Conservation (phyloP, 352 stramenopile species). For the Globisporangium abappressorium region DNA sequence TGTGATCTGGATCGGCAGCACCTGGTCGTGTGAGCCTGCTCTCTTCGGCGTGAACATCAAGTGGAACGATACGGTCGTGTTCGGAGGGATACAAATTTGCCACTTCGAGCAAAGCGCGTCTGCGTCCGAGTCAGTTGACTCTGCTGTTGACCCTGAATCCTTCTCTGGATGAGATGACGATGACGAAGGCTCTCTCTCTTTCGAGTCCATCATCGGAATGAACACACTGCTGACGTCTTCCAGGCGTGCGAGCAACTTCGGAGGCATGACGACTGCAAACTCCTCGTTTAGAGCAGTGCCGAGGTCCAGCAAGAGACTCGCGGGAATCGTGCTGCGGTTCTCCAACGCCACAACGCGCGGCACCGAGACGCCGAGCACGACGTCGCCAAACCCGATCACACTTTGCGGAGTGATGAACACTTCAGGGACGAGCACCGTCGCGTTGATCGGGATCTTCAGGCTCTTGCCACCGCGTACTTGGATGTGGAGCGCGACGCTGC, state of each 20-base stretch:
- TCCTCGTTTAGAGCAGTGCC: slow-evolving; percentile 40
- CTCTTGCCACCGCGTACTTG: slow-evolving; percentile 75
- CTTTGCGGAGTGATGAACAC: slow-evolving; percentile 49
- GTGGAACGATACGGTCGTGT: slow-evolving; percentile 66
- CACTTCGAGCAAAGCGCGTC: slow-evolving; percentile 49
- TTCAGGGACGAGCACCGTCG: slow-evolving; percentile 75
- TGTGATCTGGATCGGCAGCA: slow-evolving; percentile 75
- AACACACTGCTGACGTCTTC: slow-evolving; percentile 86
- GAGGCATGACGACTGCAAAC: slow-evolving; percentile 60
- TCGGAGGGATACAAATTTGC: slow-evolving; percentile 70
- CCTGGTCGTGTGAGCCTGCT: slow-evolving; percentile 44
- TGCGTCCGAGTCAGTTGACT: not conserved
- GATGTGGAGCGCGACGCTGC: slow-evolving; percentile 36
- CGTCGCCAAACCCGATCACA: slow-evolving; percentile 70
- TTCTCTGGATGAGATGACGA: not conserved
- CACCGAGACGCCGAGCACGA: slow-evolving; percentile 75
- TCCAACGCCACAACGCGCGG: slow-evolving; percentile 61
- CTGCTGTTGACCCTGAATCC: not conserved
- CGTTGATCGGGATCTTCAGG: slow-evolving; percentile 59
- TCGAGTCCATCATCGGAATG: slow-evolving; percentile 40
- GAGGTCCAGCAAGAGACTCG: slow-evolving; percentile 79
- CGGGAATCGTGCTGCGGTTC: slow-evolving; percentile 81
- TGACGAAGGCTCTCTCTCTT: not conserved
- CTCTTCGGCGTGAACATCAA: slow-evolving; percentile 66
- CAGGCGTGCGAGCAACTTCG: slow-evolving; percentile 43